Percentiles rank a stretch among this genome's conserved stretches.
Conservation (phyloP, 2,329 filamentous ascomycete genomes). For the Aspergillus chevalieri region DNA sequence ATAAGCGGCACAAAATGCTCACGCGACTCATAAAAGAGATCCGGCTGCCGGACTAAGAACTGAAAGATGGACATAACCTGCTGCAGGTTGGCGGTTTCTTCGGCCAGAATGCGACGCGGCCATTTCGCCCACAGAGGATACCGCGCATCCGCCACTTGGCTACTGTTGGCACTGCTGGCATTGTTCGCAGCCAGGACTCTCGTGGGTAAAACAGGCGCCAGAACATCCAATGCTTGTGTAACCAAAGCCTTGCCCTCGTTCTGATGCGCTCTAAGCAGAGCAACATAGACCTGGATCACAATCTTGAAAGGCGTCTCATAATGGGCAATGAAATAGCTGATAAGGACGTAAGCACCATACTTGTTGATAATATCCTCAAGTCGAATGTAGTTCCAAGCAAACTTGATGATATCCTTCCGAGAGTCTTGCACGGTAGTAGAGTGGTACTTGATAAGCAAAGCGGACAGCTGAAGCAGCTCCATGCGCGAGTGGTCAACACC, state of each 20-base stretch:
- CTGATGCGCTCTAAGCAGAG: slow-evolving; percentile 84
- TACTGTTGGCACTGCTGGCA: slow-evolving; percentile 29
- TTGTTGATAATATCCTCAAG: slow-evolving; percentile 99
- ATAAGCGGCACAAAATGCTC: slow-evolving; percentile 88
- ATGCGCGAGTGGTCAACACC: slow-evolving; percentile 94
- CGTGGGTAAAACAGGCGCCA: slow-evolving; percentile 89
- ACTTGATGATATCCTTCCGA: slow-evolving; percentile 97
- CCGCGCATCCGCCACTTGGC: slow-evolving; percentile 62
- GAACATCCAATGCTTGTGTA: slow-evolving; percentile 86
- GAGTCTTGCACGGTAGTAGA: slow-evolving; percentile 80
- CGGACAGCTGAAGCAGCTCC: slow-evolving; percentile 90
- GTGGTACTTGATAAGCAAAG: slow-evolving; percentile 92
- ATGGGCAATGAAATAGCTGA: slow-evolving; percentile 94
- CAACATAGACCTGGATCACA: slow-evolving; percentile 88
- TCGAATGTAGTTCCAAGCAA: slow-evolving; percentile 96
- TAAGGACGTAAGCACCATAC: slow-evolving; percentile 92
- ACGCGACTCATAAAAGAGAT: slow-evolving; percentile 89
- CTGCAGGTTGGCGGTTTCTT: slow-evolving; percentile 90
- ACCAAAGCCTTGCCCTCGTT: slow-evolving; percentile 89
- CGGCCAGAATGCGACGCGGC: slow-evolving; percentile 81
- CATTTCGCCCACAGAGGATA: slow-evolving; percentile 81
- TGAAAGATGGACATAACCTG: slow-evolving; percentile 97
- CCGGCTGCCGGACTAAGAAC: slow-evolving; percentile 85
- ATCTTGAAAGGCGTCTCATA: slow-evolving; percentile 97
- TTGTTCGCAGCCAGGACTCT: slow-evolving; percentile 49